These are phyloP conservation scores for Xylaria sp. DNA, from an alignment of 2,329 filamentous ascomycete genomes.

Conservation along the genomic window DNA sequence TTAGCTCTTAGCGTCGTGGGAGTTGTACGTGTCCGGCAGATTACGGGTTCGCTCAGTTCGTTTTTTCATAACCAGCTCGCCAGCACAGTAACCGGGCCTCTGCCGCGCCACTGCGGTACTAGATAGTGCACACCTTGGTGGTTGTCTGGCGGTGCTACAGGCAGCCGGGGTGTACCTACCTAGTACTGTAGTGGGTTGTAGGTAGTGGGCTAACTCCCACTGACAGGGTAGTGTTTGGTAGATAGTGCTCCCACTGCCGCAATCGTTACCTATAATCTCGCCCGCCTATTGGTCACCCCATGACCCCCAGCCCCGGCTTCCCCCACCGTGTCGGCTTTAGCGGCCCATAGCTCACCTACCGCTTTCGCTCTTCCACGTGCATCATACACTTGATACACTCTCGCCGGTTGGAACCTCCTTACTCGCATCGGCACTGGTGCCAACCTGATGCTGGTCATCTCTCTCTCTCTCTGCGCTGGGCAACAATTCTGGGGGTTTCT, in stretches of 20 bases:
- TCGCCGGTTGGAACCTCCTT: conserved; percentile 17
- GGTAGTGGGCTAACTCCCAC: no score
- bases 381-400: conserved; percentile 23
- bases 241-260: neutral
- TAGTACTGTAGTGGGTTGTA: no score
- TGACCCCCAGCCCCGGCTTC: neutral
- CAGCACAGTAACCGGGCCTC: neutral
- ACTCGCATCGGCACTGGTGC: conserved; percentile 20
- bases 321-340: neutral
- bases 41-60: neutral
- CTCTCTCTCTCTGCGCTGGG: neutral
- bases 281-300: neutral
- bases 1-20: no score
- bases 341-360: neutral
- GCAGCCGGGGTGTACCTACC: no score
- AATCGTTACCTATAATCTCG: neutral
- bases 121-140: neutral
- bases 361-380: conserved; percentile 13
- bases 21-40: neutral
- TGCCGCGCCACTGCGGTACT: neutral
- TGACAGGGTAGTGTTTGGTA: no score
- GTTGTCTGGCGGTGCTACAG: neutral
- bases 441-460: conserved; percentile 16
- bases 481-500: neutral
- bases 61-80: neutral